Percentiles rank a stretch among this genome's conserved stretches.
Evolutionary conservation across 108 stramenopile genomes (phyloP).

Genomic region (Skeletonema potamos): DNA sequence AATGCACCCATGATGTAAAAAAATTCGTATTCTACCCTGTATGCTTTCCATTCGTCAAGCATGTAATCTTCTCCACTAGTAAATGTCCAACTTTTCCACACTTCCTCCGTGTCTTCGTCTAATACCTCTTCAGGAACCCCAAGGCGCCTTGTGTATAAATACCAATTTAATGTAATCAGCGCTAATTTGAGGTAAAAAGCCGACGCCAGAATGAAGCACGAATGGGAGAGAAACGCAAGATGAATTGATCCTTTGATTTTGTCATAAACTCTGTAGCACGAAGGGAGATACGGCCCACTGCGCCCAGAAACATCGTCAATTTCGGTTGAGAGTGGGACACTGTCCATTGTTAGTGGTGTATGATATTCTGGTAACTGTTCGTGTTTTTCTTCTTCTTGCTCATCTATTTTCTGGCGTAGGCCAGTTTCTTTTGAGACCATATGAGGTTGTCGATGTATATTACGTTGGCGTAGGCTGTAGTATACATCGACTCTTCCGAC

Average conservation of each 20-base stretch:
- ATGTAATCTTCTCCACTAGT: neutral
- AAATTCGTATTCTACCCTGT: neutral
- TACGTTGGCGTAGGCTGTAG: too few relatives aligned
- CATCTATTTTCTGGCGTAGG: neutral
- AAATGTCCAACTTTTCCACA: neutral
- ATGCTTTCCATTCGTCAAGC: neutral
- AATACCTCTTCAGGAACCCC: constrained; percentile 2
- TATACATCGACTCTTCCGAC: too few relatives aligned
- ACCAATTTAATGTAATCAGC: neutral
- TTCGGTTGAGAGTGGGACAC: neutral
- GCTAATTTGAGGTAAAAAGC: neutral
- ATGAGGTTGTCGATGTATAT: neutral
- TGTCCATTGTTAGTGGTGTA: neutral
- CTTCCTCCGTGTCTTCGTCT: constrained; percentile 3
- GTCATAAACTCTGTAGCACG: neutral
- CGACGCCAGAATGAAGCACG: constrained; percentile 8
- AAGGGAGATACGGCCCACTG: neutral
- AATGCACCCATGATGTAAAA: neutral
- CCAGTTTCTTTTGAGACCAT: neutral
- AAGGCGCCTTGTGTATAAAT: neutral
- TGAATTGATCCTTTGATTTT: neutral
- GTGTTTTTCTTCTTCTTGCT: neutral
- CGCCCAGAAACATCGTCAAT: neutral
- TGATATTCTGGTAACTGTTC: neutral
- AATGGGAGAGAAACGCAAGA: constrained; percentile 9